phyloP scores from a whole-genome alignment of 2,329 filamentous ascomycete genomes.

The Fusarium nodosum region DNA sequence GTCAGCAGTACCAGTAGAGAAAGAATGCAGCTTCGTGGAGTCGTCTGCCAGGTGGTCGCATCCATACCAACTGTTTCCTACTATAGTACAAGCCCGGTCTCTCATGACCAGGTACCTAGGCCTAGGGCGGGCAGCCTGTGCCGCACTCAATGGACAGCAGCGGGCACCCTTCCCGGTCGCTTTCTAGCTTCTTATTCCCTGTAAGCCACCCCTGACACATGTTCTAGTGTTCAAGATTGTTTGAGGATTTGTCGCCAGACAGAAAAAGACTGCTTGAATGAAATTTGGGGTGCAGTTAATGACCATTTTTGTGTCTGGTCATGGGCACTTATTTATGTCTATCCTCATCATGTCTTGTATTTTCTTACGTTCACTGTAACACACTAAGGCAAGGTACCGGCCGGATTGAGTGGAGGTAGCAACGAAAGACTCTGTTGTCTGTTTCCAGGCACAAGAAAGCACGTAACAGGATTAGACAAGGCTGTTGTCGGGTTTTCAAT shows the following conservation, averaged over 20 bases:
- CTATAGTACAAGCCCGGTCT: too few relatives aligned
- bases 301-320: accelerated
- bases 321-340: conserved; percentile 16
- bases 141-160: conserved; percentile 22
- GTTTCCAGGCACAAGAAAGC: conserved; percentile 14
- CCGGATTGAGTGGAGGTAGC: conserved; percentile 19
- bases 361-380: conserved; percentile 2
- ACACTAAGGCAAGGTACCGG: conserved; percentile 37
- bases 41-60: conserved; percentile 30
- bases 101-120: conserved; percentile 31
- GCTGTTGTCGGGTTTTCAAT: conserved; percentile 6
- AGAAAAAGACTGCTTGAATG: conserved; percentile 15
- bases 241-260: conserved; percentile 14
- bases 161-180: conserved; percentile 13
- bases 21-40: conserved; percentile 42
- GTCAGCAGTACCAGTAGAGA: conserved; percentile 6
- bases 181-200: conserved; percentile 19
- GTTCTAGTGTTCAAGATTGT: conserved; percentile 18
- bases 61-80: conserved; percentile 32
- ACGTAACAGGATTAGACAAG: conserved; percentile 22
- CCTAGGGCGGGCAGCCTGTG: conserved; percentile 8
- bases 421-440: conserved; percentile 18
- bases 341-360: conserved; percentile 4
- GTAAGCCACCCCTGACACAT: neutral
- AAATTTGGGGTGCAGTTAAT: neutral